Evolutionary conservation across 371 early-diverging fungal species (phyloP).

Genomic region (Rhizopus sp.): DNA sequence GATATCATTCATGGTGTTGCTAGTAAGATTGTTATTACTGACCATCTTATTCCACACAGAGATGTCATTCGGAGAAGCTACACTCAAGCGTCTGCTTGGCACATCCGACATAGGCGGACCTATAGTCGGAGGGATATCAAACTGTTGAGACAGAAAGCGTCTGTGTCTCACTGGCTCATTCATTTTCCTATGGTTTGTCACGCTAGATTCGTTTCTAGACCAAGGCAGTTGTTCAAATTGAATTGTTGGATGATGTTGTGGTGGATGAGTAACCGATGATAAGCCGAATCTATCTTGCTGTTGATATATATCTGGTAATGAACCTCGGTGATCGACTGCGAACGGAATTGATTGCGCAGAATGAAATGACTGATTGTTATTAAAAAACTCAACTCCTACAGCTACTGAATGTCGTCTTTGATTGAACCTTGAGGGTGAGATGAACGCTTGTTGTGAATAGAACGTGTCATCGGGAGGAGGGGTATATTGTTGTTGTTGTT

Average conservation of each 20-base stretch:
- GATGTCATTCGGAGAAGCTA: constrained; percentile 25
- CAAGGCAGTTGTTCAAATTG: constrained; percentile 20
- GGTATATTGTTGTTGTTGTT: constrained; percentile 19
- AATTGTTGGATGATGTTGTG: constrained; percentile 10
- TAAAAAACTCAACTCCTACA: constrained; percentile 14
- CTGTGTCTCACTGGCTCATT: constrained; percentile 8
- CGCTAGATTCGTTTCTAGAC: constrained; percentile 5
- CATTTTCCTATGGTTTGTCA: neutral
- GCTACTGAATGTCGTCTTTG: constrained; percentile 24
- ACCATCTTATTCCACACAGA: constrained; percentile 21
- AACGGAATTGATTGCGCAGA: neutral
- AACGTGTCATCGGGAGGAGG: constrained; percentile 8
- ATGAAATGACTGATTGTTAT: constrained; percentile 9
- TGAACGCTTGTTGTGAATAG: constrained; percentile 4
- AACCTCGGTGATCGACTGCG: constrained; percentile 20
- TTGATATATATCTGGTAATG: constrained; percentile 28
- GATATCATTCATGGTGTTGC: neutral
- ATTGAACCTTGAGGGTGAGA: neutral
- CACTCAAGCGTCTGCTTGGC: constrained; percentile 16
- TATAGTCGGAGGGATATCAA: constrained; percentile 1
- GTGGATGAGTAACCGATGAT: constrained; percentile 9
- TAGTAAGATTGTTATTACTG: neutral
- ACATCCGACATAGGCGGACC: constrained; percentile 23
- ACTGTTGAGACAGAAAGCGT: constrained; percentile 21
- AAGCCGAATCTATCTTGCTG: constrained; percentile 4